Base-by-base conservation (phyloP, 768 basidiomycete genomes). In the Tulasnella sp. region DNA sequence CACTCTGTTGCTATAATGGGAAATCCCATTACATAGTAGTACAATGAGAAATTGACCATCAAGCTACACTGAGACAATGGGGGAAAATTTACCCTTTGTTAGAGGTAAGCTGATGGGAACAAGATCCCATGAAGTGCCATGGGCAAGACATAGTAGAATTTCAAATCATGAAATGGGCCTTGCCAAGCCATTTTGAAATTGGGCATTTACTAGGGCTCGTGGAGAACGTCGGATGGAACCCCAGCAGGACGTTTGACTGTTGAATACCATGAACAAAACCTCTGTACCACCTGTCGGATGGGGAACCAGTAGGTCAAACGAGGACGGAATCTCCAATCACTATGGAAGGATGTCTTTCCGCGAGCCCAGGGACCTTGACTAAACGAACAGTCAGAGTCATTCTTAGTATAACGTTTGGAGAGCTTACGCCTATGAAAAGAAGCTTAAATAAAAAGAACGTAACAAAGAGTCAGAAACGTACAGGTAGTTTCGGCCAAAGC, bases 261-360 rank as follows among this genome's bases (percentile, higher is more conserved):
- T 84, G 86, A 16, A 91, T 85, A 6, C 85, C 81, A 73, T 90
- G 90, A 7, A 91, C 90, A 51, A 86, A 85, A 16, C 91, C 91
- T 82, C 88, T 87, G 77, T 84, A 90, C 90, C 89, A 91, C 39
- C 85, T 75, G 48, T 55, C 37, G n/a, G 74, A 61, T 0, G 26
- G 1, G 13, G n/a, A 75, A 1, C 35, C 26, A 11, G 20, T 42
- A 6, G 37, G 74, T 15, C 74, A 18, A 37, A 75, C 74, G 32
- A 51, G 51, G 2, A 75, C 57, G 20, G 51, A 57, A 23, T 75
- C 74, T 15, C 57, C 74, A 29, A 75, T 86, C 16, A 90, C 84
- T 18, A 91, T 88, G 35, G 88, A 89, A 0, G 90, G 90, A 4
- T 90, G 85, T 72, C 88, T 87, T 83, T 90, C 89, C 2, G 88